phyloP scores from a whole-genome alignment of 306 rosid genomes.

The Canavalia gladiata region DNA sequence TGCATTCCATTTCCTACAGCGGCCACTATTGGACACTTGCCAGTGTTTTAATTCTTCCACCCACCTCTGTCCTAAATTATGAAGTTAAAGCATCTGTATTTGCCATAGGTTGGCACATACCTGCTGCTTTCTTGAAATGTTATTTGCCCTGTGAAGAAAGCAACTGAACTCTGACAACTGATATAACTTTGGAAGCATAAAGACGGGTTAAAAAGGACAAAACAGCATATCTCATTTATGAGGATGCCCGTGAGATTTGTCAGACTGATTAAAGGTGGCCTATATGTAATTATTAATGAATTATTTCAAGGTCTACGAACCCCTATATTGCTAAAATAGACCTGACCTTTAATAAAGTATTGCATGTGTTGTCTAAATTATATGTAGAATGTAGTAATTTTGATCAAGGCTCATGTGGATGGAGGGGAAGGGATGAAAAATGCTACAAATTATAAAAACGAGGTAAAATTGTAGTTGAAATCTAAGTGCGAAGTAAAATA shows the following conservation, averaged over 20 bases:
- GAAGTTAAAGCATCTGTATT: conserved; percentile 27
- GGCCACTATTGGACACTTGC: conserved; percentile 45
- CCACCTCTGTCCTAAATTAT: conserved; percentile 40
- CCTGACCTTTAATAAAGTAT: neutral
- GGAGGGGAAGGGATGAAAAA: neutral
- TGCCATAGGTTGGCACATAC: neutral
- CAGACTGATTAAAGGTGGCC: neutral
- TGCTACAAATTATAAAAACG: neutral
- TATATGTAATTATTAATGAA: conserved; percentile 2
- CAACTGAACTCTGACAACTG: conserved; percentile 42
- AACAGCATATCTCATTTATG: conserved; percentile 36
- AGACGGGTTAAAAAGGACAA: conserved; percentile 6
- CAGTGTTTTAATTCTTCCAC: conserved; percentile 41
- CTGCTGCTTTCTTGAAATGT: conserved; percentile 18
- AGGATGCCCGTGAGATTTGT: conserved; percentile 13
- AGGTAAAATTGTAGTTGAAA: neutral
- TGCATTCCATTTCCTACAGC: conserved; percentile 48
- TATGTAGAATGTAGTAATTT: neutral
- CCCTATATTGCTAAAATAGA: neutral
- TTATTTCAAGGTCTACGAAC: conserved; percentile 8
- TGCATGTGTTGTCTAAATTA: neutral
- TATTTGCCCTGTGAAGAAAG: conserved; percentile 35
- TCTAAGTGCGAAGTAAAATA: neutral
- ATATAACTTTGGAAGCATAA: conserved; percentile 16
- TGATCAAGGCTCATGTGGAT: neutral